Conservation (phyloP, 1,139 yeast genomes). For the Pichia kudriavzevii region DNA sequence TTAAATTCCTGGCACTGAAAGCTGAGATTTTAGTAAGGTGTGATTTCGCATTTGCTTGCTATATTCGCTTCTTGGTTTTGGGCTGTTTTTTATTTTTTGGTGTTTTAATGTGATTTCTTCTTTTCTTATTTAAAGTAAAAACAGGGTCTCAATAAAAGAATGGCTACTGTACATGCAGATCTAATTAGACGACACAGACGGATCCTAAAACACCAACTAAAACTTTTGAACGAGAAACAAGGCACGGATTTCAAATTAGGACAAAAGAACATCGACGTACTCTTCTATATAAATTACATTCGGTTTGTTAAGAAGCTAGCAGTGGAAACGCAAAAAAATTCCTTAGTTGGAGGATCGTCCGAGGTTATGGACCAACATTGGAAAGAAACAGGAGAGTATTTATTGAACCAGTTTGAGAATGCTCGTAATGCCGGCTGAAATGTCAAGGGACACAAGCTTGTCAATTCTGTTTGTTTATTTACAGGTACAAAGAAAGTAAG, state of each 20-base stretch:
- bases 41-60: too few relatives aligned
- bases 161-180: conserved; percentile 14
- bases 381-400: conserved; percentile 26
- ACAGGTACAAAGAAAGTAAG: conserved; percentile 1
- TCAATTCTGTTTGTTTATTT: conserved; percentile 7
- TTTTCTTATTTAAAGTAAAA: too few relatives aligned
- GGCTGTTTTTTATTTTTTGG: not conserved
- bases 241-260: conserved; percentile 10
- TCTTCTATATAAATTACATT: conserved; percentile 43
- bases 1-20: too few relatives aligned
- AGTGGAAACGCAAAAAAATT: conserved; percentile 28
- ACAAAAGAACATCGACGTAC: conserved; percentile 25
- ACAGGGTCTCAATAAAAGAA: not conserved
- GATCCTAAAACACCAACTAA: conserved; percentile 10
- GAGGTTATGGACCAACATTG: conserved; percentile 32
- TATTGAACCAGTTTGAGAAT: conserved; percentile 20
- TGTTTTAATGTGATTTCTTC: too few relatives aligned
- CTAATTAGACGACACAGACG: conserved; percentile 12
- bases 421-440: too few relatives aligned
- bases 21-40: too few relatives aligned
- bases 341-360: conserved; percentile 31
- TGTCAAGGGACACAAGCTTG: too few relatives aligned
- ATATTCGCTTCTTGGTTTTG: too few relatives aligned
- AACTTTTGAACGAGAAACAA: conserved; percentile 6
- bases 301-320: conserved; percentile 38